A percentile compares a stretch with the other conserved stretches of the same genome.
Conservation (phyloP, 257 asterid species). For the Hygrophila difformis region DNA sequence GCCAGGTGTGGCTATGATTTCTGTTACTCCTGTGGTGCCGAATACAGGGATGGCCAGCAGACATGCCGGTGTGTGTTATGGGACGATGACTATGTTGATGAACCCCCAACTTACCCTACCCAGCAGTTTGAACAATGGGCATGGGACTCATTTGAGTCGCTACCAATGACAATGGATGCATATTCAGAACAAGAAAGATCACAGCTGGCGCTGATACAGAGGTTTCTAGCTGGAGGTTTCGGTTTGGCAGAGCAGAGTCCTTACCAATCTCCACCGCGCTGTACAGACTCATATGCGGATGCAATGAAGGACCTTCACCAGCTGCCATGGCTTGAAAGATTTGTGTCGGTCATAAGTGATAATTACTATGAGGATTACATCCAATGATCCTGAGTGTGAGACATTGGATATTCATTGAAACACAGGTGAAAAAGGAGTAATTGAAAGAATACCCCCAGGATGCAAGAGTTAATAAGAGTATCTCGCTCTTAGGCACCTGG, state of each 20-base stretch:
- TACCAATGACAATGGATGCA: conserved; percentile 68
- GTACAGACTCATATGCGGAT: conserved; percentile 75
- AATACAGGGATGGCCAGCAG: conserved; percentile 43
- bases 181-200: conserved; percentile 95
- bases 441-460: too few relatives aligned
- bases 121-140: conserved; percentile 81
- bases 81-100: conserved; percentile 49
- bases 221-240: conserved; percentile 86
- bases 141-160: conserved; percentile 78
- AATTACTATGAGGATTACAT: conserved; percentile 64
- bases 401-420: too few relatives aligned
- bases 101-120: conserved; percentile 28
- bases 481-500: too few relatives aligned
- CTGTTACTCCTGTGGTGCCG: conserved; percentile 77
- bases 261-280: conserved; percentile 55
- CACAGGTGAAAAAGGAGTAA: too few relatives aligned
- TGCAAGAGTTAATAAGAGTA: too few relatives aligned
- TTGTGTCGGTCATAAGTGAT: conserved; percentile 84
- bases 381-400: conserved; percentile 31
- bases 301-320: conserved; percentile 91
- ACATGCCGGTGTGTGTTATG: conserved; percentile 62
- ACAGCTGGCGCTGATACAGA: conserved; percentile 80
- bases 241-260: conserved; percentile 51
- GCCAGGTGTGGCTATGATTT: conserved; percentile 82
- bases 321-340: conserved; percentile 97